Base-by-base conservation (phyloP, 306 rosid species). In the Erythrophleum fordii region DNA sequence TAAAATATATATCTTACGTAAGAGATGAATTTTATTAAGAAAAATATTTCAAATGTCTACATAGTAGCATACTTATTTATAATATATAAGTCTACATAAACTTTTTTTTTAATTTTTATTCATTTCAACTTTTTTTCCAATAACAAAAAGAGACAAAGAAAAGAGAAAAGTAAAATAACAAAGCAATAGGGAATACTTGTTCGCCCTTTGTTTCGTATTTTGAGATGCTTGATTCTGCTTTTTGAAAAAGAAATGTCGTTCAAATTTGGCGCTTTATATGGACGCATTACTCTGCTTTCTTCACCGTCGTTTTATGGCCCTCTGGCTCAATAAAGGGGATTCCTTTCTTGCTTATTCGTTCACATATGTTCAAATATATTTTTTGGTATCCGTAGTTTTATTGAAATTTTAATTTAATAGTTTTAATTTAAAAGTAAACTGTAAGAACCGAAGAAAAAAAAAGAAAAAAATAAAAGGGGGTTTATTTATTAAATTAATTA, bases 161-260 rank as follows among this genome's bases (percentile, higher is more conserved):
- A 61, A 56, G 56, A 55, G 51, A 75, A 69, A 62, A 75, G 34
- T 29, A 75, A 22, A 51, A 48, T 28, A 37, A 26, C 8, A 55
- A 28, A 71, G 31, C 48, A 73, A 77, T 73, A 81, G 67, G 77
- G 81, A n/a, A 11, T 28, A 0, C 18, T 53, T 76, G 69, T 31
- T 46, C 46, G 23, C 64, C 23, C n/a, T 42, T 72, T 83, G 76
- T 58, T 72, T 49, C 79, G 39, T 34, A 20, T 65, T 20, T 73
- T 67, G 23, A 16, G 22, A 4, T 10, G 2, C 10, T 65, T 35
- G 42, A 41, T 58, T 75, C 26, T 69, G 61, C 78, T 69, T 83
- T 69, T 39, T 11, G 13, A 78, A 23, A n/a, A 56, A 78, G 58
- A 45, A 66, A 59, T 13, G 18, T 28, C 8, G 69, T 37, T 26